Evolutionary conservation across 768 basidiomycete genomes (phyloP).

Genomic region (Candolleomyces eurysporus): DNA sequence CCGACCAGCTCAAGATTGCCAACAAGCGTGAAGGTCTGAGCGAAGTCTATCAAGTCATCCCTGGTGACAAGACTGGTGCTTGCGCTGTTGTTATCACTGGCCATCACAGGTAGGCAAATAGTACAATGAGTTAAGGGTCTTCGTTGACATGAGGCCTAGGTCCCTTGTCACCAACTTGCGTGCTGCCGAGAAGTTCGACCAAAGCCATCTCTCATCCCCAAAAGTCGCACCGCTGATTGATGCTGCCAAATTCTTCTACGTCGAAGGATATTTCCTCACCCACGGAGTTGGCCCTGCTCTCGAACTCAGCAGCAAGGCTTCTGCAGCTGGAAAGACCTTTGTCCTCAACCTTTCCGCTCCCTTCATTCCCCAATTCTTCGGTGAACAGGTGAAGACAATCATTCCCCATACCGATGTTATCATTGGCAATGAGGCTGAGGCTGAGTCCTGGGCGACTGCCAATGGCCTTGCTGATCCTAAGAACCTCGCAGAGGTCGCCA

Average conservation of each 20-base stretch:
- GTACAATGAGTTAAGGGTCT: not conserved
- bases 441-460: constrained; percentile 78
- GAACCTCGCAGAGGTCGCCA: constrained; percentile 68
- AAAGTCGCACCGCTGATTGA: constrained; percentile 75
- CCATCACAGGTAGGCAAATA: constrained; percentile 73
- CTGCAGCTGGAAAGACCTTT: constrained; percentile 81
- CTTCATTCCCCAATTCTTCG: constrained; percentile 95
- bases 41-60: constrained; percentile 85
- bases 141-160: constrained; percentile 32
- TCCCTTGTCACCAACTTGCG: constrained; percentile 92
- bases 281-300: constrained; percentile 77
- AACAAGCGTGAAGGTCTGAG: constrained; percentile 91
- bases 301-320: constrained; percentile 75
- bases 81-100: constrained; percentile 96
- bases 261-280: constrained; percentile 97
- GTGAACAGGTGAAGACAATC: constrained; percentile 73
- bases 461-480: constrained; percentile 66
- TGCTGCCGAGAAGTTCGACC: constrained; percentile 86
- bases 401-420: constrained; percentile 84
- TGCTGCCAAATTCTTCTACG: constrained; percentile 84
- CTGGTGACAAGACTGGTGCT: constrained; percentile 89
- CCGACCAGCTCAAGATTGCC: constrained; percentile 82
- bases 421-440: constrained; percentile 97
- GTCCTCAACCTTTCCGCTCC: constrained; percentile 94
- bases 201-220: constrained; percentile 74